These are phyloP conservation scores for Royoungia palumana DNA, from an alignment of 768 basidiomycete genomes.

Conservation along the genomic window DNA sequence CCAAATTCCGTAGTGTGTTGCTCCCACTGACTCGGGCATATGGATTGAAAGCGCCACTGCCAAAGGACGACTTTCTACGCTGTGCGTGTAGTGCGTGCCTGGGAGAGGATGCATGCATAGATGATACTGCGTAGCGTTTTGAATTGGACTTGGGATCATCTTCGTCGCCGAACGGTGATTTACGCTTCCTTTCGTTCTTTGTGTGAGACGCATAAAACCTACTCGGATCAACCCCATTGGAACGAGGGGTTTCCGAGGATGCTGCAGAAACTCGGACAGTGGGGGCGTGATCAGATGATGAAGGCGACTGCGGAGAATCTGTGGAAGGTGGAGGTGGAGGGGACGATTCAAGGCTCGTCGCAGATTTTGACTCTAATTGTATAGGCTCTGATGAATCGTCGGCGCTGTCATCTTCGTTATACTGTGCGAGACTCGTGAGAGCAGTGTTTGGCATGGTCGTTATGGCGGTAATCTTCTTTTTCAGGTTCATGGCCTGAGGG, in stretches of 20 bases:
- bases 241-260: conserved; percentile 21
- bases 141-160: conserved; percentile 20
- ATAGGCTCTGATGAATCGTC: conserved; percentile 22
- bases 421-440: conserved; percentile 38
- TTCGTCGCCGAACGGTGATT: conserved; percentile 35
- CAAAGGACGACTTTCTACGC: conserved; percentile 30
- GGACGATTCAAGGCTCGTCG: conserved; percentile 23
- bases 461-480: conserved; percentile 51
- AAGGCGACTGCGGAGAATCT: conserved; percentile 30
- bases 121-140: conserved; percentile 19
- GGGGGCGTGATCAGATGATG: conserved; percentile 30
- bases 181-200: conserved; percentile 38
- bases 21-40: conserved; percentile 33
- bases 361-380: conserved; percentile 15
- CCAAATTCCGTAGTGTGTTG: conserved; percentile 33
- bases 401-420: conserved; percentile 40
- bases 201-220: conserved; percentile 37
- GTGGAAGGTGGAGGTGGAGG: conserved; percentile 34
- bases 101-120: conserved; percentile 22
- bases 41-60: conserved; percentile 33
- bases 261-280: conserved; percentile 14
- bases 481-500: conserved; percentile 51
- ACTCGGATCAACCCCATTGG: conserved; percentile 30
- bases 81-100: conserved; percentile 21
- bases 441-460: conserved; percentile 31